Base-by-base conservation (phyloP, 306 rosid genomes). In the Clitoria ternatea region DNA sequence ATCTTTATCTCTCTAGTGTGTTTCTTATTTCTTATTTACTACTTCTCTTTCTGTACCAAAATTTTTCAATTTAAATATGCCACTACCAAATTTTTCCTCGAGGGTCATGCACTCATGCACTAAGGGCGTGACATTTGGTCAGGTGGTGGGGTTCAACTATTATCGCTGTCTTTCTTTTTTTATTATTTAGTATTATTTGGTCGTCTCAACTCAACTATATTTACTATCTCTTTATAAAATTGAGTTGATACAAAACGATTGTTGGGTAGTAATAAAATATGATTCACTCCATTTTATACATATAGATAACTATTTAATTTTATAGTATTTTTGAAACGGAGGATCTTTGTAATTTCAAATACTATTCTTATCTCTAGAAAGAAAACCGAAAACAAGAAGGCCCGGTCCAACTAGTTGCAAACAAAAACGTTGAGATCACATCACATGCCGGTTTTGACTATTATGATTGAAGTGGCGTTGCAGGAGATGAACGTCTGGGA, bases 61-160 rank as follows among this genome's bases (percentile, higher is more conserved):
- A 22, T 66, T 71, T 72, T 70, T 27, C 65, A 32, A 64, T 67
- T 79, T 77, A 73, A 76, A 75, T 73, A 44, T 23, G 33, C n/a
- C 15, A 23, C 33, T 24, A 18, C 63, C 56, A 54, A 44, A 19
- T 50, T 65, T 65, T 67, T 66, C 39, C 70, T 64, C 12, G 20
- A 42, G 42, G 69, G 60, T 10, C 53, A 36, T 60, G 70, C 73
- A 64, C 50, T 48, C 39, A 27, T 36, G 64, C 77, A 44, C 50
- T 26, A 9, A 19, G 76, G 17, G 66, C 40, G 80, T 70, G 88
- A 70, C 81, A 84, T 68, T 73, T 62, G 88, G 81, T 72, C 62
- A 39, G 43, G 72, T 65, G 70, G 70, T 73, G 82, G 74, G 80
- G 77, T 75, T 52, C 55, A 81, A 77, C 92, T 75, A 74, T 81